phyloP scores from a whole-genome alignment of 805 yeast species.

The Brettanomyces bruxellensis region DNA sequence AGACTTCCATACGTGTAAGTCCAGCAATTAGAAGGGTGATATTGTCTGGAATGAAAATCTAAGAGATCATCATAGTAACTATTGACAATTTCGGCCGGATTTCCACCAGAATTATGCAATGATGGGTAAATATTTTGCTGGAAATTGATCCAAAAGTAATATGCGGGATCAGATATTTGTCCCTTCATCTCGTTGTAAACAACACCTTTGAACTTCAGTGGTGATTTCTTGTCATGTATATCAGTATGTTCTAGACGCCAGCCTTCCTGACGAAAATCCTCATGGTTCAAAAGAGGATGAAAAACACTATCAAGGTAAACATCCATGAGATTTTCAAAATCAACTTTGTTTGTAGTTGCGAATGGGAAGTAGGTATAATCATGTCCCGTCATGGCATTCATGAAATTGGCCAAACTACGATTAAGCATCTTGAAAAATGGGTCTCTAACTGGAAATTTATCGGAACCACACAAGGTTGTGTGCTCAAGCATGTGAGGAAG shows the following conservation, averaged over 20 bases:
- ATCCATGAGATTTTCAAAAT: conserved; percentile 73
- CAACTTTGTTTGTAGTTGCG: conserved; percentile 82
- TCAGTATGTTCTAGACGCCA: conserved; percentile 85
- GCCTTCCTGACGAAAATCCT: conserved; percentile 92
- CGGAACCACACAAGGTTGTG: conserved; percentile 91
- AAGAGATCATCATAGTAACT: conserved; percentile 66
- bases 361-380: conserved; percentile 95
- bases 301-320: conserved; percentile 85
- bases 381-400: conserved; percentile 99
- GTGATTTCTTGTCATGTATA: conserved; percentile 46
- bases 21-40: conserved; percentile 85
- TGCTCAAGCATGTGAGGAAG: conserved; percentile 95
- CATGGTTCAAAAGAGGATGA: conserved; percentile 65
- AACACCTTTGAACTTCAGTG: conserved; percentile 82
- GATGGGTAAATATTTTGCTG: conserved; percentile 80
- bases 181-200: conserved; percentile 99
- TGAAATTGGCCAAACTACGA: conserved; percentile 87
- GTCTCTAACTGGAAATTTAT: conserved; percentile 86
- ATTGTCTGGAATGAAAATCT: conserved; percentile 64
- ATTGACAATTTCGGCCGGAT: conserved; percentile 72
- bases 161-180: conserved; percentile 82
- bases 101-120: conserved; percentile 88
- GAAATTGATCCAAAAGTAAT: conserved; percentile 75
- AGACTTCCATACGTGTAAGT: conserved; percentile 85
- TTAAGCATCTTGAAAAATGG: conserved; percentile 97